Conservation (phyloP, 2,329 filamentous ascomycete genomes). For the Xylaria sp. region DNA sequence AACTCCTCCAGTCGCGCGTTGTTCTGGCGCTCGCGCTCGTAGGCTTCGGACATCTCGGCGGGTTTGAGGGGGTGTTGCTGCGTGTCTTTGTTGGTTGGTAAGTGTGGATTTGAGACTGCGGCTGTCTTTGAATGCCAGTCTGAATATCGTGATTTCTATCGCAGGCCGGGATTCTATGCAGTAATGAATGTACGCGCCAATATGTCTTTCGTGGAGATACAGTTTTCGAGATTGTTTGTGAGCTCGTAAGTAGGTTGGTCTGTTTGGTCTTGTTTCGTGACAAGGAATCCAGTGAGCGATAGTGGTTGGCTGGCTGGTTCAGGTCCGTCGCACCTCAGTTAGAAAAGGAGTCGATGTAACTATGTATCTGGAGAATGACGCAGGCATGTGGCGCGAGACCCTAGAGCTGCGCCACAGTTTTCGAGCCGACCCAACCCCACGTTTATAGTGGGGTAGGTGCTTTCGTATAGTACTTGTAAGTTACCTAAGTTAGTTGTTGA, state of each 20-base stretch:
- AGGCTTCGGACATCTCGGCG: slow-evolving; percentile 74
- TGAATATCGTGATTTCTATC: slow-evolving; percentile 4
- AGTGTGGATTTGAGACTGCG: neutral
- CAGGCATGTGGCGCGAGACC: slow-evolving; percentile 38
- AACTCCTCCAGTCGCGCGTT: slow-evolving; percentile 94
- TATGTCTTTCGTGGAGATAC: neutral
- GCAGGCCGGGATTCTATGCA: neutral
- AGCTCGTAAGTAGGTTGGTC: neutral
- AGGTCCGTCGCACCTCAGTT: slow-evolving; percentile 12
- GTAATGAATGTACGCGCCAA: slow-evolving; percentile 1
- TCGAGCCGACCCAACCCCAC: slow-evolving; percentile 19
- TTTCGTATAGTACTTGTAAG: too few species aligned
- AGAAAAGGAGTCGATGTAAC: slow-evolving; percentile 30
- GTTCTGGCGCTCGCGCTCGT: slow-evolving; percentile 88
- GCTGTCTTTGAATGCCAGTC: neutral
- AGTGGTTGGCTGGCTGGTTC: slow-evolving; percentile 15
- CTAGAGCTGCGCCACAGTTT: slow-evolving; percentile 27
- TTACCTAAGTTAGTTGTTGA: neutral
- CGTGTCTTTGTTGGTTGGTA: slow-evolving; percentile 9
- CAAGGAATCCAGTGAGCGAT: slow-evolving; percentile 5
- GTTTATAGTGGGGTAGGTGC: slow-evolving; percentile 13
- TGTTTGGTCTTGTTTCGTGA: neutral
- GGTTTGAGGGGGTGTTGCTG: neutral
- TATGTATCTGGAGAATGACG: slow-evolving; percentile 37
- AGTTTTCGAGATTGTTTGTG: slow-evolving; percentile 1